These are phyloP conservation scores for Sedum album DNA, from an alignment of 164 flowering plant genomes.

Conservation along the genomic window DNA sequence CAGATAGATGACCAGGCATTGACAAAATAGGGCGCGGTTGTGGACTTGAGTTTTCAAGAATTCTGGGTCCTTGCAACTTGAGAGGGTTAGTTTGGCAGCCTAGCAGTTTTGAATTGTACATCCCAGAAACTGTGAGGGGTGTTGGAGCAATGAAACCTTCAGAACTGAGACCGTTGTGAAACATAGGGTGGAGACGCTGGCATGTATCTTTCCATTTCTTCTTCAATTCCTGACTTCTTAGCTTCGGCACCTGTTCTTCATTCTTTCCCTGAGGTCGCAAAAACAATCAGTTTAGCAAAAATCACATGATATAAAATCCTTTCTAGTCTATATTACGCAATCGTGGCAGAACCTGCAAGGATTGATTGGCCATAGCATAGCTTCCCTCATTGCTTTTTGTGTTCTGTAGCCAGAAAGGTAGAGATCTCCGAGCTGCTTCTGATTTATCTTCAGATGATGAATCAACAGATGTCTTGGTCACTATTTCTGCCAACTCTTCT, in stretches of 20 bases:
- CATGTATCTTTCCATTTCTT: constrained; percentile 53
- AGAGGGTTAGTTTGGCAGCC: constrained; percentile 39
- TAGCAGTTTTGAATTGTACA: constrained; percentile 34
- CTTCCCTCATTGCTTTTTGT: constrained; percentile 17
- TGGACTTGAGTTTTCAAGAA: not conserved
- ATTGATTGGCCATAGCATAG: constrained; percentile 9
- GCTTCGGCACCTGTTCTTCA: constrained; percentile 47
- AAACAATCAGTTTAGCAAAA: not conserved
- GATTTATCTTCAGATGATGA: constrained; percentile 32
- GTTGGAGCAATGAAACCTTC: constrained; percentile 27
- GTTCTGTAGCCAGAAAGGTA: constrained; percentile 86
- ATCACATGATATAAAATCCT: not conserved
- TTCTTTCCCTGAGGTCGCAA: constrained; percentile 20
- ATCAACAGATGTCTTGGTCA: not conserved
- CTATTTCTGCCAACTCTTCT: constrained; percentile 50
- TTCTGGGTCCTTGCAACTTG: constrained; percentile 21
- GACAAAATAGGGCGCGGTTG: not conserved
- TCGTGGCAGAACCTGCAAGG: not conserved
- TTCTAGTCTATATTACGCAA: not conserved
- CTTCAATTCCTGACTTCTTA: not conserved
- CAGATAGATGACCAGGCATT: constrained; percentile 15
- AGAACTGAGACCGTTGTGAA: constrained; percentile 33
- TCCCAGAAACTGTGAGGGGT: constrained; percentile 27
- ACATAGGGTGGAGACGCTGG: constrained; percentile 52
- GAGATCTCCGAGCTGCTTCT: constrained; percentile 32